Conservation (phyloP, 179 eudicot genomes). For the Gypsophila paniculata region DNA sequence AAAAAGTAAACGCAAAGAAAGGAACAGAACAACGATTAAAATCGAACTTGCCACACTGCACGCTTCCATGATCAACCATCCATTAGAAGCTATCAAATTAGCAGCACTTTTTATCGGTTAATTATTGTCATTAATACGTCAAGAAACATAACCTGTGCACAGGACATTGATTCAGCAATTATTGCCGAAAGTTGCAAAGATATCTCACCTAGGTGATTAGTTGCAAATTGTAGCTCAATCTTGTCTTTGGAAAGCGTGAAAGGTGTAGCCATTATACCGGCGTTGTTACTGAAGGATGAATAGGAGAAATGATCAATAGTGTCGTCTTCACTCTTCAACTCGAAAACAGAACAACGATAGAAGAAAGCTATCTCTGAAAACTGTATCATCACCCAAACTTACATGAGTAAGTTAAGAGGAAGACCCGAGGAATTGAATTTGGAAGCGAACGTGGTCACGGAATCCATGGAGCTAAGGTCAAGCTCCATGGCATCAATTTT, state of each 20-base stretch:
- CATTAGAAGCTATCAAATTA: no score
- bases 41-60: no score
- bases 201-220: conserved; percentile 57
- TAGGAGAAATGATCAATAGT: not conserved
- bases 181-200: not conserved
- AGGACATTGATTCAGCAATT: not conserved
- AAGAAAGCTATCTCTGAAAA: not conserved
- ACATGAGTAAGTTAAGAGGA: conserved; percentile 81
- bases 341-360: conserved; percentile 1
- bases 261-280: conserved; percentile 56
- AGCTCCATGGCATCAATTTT: conserved; percentile 57
- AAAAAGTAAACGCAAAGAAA: not conserved
- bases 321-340: not conserved
- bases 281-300: conserved; percentile 48
- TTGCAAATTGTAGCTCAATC: conserved; percentile 68
- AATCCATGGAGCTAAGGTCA: conserved; percentile 64
- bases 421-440: conserved; percentile 51
- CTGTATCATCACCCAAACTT: conserved; percentile 26
- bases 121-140: no score
- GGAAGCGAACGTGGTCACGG: conserved; percentile 52
- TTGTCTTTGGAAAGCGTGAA: conserved; percentile 61
- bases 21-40: not conserved
- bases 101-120: no score
- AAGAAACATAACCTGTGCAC: not conserved
- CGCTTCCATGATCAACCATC: no score